A percentile compares a stretch with the other conserved stretches of the same genome.
Evolutionary conservation across 2,329 filamentous ascomycete genomes (phyloP).

Genomic region (Clonostachys sp.): DNA sequence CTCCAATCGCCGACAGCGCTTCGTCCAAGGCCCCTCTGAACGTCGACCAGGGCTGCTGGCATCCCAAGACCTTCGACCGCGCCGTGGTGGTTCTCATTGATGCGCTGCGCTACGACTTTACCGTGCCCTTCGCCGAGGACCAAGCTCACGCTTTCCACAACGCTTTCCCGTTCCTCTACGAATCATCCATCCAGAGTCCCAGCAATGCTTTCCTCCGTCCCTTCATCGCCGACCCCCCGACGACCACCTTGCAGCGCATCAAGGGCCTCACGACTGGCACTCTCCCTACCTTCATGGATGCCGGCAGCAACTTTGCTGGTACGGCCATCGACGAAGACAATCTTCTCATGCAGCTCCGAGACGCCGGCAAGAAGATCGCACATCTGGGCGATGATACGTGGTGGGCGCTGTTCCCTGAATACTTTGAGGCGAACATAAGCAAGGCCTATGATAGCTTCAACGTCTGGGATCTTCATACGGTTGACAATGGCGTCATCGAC

Average conservation of each 20-base stretch:
- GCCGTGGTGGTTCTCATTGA: conserved; percentile 89
- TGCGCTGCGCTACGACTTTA: conserved; percentile 94
- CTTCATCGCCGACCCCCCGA: conserved; percentile 96
- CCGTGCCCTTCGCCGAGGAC: conserved; percentile 53
- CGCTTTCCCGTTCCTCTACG: conserved; percentile 80
- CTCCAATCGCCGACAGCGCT: conserved; percentile 54
- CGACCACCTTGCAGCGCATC: conserved; percentile 83
- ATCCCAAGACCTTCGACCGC: conserved; percentile 88
- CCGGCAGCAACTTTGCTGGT: conserved; percentile 91
- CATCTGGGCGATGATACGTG: conserved; percentile 98
- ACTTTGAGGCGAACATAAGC: conserved; percentile 85
- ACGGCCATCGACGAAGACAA: conserved; percentile 94
- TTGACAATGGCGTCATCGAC: conserved; percentile 91
- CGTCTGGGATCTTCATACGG: conserved; percentile 94
- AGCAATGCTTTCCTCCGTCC: conserved; percentile 84
- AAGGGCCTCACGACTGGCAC: conserved; percentile 96
- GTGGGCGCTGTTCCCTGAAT: conserved; percentile 88
- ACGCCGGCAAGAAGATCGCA: conserved; percentile 70
- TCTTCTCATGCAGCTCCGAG: conserved; percentile 59
- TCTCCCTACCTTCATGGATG: conserved; percentile 88
- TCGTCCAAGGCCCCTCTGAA: conserved; percentile 30
- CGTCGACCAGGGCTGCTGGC: conserved; percentile 78
- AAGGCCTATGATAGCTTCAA: conserved; percentile 95
- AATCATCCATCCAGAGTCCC: conserved; percentile 70
- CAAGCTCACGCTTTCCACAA: conserved; percentile 66